Base-by-base conservation (phyloP, 2,329 filamentous ascomycete species). In the Keithomyces neogunnii region DNA sequence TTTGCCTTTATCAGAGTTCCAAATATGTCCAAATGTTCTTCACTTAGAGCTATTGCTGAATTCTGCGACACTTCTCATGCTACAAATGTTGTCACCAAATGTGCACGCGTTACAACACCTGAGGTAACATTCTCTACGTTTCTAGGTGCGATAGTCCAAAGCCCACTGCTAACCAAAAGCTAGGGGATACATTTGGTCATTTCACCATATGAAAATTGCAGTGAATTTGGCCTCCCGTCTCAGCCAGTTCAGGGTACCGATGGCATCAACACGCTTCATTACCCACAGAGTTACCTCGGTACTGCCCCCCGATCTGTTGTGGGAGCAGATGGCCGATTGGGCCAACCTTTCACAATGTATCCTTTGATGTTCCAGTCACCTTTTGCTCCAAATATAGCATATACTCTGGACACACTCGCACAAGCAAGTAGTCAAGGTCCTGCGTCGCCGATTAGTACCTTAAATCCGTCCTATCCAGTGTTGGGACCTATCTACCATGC, bases 21-120 rank as follows among this genome's bases (percentile, higher is more conserved):
- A 11, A 68, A 66, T 10, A 68, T 69, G 5, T 66, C 70, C 8
- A 69, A 72, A 33, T 73, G 69, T 6, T 59, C 69, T 6, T 59
- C 72, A 5, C 70, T 78, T 55, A 70, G 67, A 49, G 74, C 75
- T 6, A 63, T 79, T 45, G 72, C 73, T 2, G 79, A 83, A 57
- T 83, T 75, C 52, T 73, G 72, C 49, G 77, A 82, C 53, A 66
- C 70, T 28, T 68, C 71, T 2, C 62, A 71, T 48, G 74, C 75
- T 8, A 45, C 69, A 13, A 59, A 59, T 4, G 73, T 74, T 4
- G 64, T 73, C 3, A 60, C 67, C 6, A 67, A 66, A 51, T 69
- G 72, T 44, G 58, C 57, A 13, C 55, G 55, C 28, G 53, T 57
- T 5, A 46, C 59, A 4, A 57, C 56, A 8, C 40, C 55, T 0